These are phyloP conservation scores for Lycium barbarum DNA, from an alignment of 257 asterid species.

Conservation along the genomic window DNA sequence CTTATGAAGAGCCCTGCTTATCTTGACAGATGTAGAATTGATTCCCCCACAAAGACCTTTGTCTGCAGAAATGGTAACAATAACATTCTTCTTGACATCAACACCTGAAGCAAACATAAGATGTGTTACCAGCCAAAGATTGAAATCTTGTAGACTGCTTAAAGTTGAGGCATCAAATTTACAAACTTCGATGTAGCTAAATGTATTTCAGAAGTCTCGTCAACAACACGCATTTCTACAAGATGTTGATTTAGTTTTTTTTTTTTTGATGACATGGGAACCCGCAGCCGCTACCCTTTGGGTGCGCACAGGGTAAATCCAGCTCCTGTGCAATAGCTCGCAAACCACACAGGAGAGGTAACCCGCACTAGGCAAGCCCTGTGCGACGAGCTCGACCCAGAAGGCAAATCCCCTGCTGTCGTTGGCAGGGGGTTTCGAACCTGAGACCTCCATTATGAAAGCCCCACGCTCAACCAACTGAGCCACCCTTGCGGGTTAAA, in stretches of 20 bases:
- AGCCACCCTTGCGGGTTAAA: too few relatives aligned
- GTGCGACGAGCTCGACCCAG: too few relatives aligned
- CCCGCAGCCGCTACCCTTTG: too few relatives aligned
- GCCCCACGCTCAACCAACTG: too few relatives aligned
- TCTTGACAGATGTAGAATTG: slow-evolving; percentile 91
- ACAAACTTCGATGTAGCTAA: background rate
- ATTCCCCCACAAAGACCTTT: slow-evolving; percentile 99
- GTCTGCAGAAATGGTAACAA: slow-evolving; percentile 86
- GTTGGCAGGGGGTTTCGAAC: too few relatives aligned
- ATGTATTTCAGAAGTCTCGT: slow-evolving; percentile 1
- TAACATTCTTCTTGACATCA: slow-evolving; percentile 90
- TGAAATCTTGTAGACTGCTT: background rate
- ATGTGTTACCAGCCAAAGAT: background rate
- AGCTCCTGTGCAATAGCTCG: too few relatives aligned
- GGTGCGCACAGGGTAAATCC: too few relatives aligned
- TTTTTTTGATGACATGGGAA: too few relatives aligned
- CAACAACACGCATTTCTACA: background rate
- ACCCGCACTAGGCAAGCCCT: too few relatives aligned
- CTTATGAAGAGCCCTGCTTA: slow-evolving; percentile 79
- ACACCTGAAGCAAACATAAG: slow-evolving; percentile 59
- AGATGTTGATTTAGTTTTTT: slow-evolving; percentile 1
- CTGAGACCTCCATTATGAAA: too few relatives aligned
- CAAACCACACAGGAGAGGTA: too few relatives aligned
- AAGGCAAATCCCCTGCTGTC: too few relatives aligned
- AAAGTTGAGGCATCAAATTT: slow-evolving; percentile 15